Base-by-base conservation (phyloP, 2,329 filamentous ascomycete genomes). In the Dothideomycetes sp. region DNA sequence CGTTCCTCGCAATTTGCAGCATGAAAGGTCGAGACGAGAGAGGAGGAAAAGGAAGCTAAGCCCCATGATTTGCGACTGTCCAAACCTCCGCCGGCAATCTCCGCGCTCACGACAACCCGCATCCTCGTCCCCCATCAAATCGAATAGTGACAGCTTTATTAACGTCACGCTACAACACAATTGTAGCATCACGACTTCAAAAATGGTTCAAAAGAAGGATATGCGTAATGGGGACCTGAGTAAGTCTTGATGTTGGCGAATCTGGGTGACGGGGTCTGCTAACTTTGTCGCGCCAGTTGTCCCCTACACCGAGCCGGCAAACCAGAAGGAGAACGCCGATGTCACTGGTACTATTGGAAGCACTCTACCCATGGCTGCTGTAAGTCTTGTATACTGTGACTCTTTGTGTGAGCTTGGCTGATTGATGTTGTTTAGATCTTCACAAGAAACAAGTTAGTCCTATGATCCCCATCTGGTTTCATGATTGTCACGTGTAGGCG, bases 301-400 rank as follows among this genome's bases (percentile, higher is more conserved):
- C 53, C 88, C 88, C 46, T 95, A 91, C 63, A 78, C 85, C 63
- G 82, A 82, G 53, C 85, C 86, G 30, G 68, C 72, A 34, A 69
- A 76, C 53, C 78, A 80, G 54, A 74, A 76, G 53, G 72, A 68
- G 47, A 67, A 74, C 49, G 62, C 63, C 45, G 87, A 94, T 57
- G 74, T 94, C 62, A 70, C 76, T 39, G 81, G 82, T 63, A 85
- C 71, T 19, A 35, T 80, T 65, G 69, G 73, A 39, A 89, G 81
- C 57, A 93, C 88, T 24, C 70, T 96, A 57, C 89, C 89, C 45
- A 95, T 95, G 89, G 87, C 85, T 44, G 88, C 88, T 49, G 76
- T 80, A 67, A 61, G 70, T 69, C n/a, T 6, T 27, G 36, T 39
- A 41, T 31, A 34, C 46, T 31, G 36, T 32, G 33, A 46, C 33